Conservation (phyloP, 2,329 filamentous ascomycete species). For the Nannizzia gypsea region DNA sequence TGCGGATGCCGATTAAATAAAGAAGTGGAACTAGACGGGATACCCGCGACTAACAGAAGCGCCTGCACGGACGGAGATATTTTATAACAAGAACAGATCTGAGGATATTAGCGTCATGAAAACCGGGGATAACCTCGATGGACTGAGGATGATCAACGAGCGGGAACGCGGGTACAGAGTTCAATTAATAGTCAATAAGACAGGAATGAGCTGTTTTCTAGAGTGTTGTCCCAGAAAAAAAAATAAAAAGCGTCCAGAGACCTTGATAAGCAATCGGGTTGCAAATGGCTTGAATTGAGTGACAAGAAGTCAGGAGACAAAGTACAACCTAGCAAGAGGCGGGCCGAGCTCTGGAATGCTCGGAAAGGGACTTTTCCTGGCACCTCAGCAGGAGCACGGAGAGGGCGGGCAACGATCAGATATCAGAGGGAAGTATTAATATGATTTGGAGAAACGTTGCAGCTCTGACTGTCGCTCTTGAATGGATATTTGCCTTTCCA, state of each 20-base stretch:
- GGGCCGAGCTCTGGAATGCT: neutral
- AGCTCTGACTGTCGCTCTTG: slow-evolving; percentile 1
- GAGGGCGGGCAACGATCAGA: slow-evolving; percentile 1
- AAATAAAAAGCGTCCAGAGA: neutral
- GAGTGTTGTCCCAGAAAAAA: neutral
- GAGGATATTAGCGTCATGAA: neutral
- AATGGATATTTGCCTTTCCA: neutral
- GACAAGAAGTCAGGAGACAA: slow-evolving; percentile 2
- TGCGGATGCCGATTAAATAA: neutral
- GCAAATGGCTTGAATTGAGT: neutral
- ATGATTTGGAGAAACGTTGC: slow-evolving; percentile 6
- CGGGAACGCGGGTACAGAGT: neutral
- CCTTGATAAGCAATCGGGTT: neutral
- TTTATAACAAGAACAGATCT: slow-evolving; percentile 1
- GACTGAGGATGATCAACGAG: slow-evolving; percentile 4
- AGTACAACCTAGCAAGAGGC: slow-evolving; percentile 1
- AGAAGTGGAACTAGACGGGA: neutral
- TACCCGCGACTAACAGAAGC: slow-evolving; percentile 2
- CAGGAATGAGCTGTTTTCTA: neutral
- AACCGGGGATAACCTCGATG: slow-evolving; percentile 3
- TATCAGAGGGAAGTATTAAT: neutral
- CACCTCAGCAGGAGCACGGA: slow-evolving; percentile 2
- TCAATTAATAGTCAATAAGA: slow-evolving; percentile 5
- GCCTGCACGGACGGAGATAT: slow-evolving; percentile 1
- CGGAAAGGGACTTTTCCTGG: slow-evolving; percentile 5